Conservation (phyloP, 2,329 filamentous ascomycete genomes). For the Aspergillus glaucus region DNA sequence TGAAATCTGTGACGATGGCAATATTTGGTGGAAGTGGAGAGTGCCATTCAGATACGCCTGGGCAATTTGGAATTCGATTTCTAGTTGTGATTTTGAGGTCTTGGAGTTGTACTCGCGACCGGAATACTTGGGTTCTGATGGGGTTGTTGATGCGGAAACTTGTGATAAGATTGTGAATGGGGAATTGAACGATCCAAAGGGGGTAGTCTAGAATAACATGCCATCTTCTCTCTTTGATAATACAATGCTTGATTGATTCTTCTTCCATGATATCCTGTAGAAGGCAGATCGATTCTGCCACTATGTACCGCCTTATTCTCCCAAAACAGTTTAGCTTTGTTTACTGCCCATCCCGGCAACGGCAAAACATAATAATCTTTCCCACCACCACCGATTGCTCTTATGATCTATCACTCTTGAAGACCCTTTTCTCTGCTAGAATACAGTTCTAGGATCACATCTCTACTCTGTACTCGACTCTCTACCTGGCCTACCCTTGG, state of each 20-base stretch:
- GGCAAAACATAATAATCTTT: conserved; percentile 11
- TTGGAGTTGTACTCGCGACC: background rate
- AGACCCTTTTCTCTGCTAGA: background rate
- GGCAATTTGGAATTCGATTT: background rate
- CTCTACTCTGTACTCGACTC: background rate
- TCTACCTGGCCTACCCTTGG: background rate
- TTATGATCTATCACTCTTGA: background rate
- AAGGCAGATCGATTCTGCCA: conserved; percentile 3
- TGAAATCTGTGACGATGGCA: background rate
- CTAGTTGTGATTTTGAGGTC: background rate
- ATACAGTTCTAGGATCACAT: background rate
- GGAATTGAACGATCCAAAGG: background rate
- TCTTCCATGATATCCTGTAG: too few relatives aligned
- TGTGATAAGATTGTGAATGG: background rate
- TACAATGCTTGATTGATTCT: background rate
- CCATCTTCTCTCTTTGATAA: background rate
- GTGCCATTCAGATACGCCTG: background rate
- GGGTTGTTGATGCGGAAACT: background rate
- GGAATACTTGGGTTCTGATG: background rate
- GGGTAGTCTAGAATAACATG: background rate
- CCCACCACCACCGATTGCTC: background rate
- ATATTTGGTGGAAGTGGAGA: background rate
- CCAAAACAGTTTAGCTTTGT: conserved; percentile 23
- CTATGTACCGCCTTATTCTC: conserved; percentile 8
- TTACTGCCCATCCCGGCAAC: conserved; percentile 25